phyloP scores from a whole-genome alignment of 2,329 filamentous ascomycete genomes.

The Aspergillus glaucus region DNA sequence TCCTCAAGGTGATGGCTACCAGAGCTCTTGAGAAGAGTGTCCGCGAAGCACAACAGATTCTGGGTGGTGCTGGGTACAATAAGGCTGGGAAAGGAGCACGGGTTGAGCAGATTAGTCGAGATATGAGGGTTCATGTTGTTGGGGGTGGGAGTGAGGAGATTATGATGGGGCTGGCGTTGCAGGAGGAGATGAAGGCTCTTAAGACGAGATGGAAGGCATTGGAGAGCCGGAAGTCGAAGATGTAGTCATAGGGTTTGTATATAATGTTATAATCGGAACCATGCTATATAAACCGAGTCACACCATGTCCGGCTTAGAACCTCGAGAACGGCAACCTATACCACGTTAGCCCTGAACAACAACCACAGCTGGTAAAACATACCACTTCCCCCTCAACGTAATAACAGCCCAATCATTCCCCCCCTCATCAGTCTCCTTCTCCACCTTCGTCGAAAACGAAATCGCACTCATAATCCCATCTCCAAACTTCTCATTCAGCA shows the following conservation, averaged over 20 bases:
- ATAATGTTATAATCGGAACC: background rate
- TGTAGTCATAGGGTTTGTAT: constrained; percentile 5
- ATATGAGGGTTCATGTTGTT: constrained; percentile 44
- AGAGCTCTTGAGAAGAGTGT: constrained; percentile 49
- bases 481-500: constrained; percentile 91
- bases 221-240: constrained; percentile 19
- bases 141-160: constrained; percentile 38
- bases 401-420: constrained; percentile 81
- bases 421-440: constrained; percentile 84
- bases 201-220: constrained; percentile 20
- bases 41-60: constrained; percentile 51
- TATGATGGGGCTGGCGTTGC: constrained; percentile 30
- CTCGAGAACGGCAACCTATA: constrained; percentile 42
- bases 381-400: constrained; percentile 79
- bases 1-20: constrained; percentile 49
- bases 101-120: constrained; percentile 50
- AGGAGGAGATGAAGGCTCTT: constrained; percentile 27
- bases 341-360: constrained; percentile 7
- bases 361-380: constrained; percentile 23
- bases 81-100: constrained; percentile 44
- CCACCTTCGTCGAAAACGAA: constrained; percentile 80
- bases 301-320: constrained; percentile 27
- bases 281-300: background rate
- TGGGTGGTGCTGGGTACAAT: constrained; percentile 50
- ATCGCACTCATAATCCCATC: constrained; percentile 98